Evolutionary conservation across 1,284 basidiomycete species (phyloP).

Genomic region (Paramarasmius palmivorus): DNA sequence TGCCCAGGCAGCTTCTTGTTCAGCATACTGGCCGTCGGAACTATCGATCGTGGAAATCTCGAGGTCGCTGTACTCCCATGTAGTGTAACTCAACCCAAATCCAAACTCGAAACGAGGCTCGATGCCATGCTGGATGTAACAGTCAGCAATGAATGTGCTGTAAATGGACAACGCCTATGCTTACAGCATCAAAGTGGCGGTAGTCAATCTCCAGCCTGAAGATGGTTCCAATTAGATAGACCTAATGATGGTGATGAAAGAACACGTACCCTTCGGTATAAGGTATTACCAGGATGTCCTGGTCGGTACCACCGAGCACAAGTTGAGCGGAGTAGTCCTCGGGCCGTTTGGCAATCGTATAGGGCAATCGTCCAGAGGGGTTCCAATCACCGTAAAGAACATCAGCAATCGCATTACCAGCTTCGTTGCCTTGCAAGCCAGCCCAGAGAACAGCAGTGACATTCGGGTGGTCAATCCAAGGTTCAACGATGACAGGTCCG

Average conservation of each 20-base stretch:
- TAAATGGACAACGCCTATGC: constrained; percentile 28
- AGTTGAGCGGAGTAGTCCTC: constrained; percentile 70
- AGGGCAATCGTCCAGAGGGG: constrained; percentile 77
- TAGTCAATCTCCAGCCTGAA: constrained; percentile 69
- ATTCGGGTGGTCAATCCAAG: constrained; percentile 79
- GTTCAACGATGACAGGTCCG: constrained; percentile 71
- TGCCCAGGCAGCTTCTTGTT: constrained; percentile 53
- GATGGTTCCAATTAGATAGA: neutral
- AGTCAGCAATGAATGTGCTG: neutral
- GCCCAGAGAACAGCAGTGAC: constrained; percentile 65
- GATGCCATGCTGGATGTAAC: constrained; percentile 43
- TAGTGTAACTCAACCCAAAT: constrained; percentile 83
- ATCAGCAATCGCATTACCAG: constrained; percentile 75
- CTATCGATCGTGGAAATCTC: constrained; percentile 37
- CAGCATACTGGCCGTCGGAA: constrained; percentile 33
- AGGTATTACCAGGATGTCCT: constrained; percentile 50
- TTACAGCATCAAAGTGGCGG: constrained; percentile 72
- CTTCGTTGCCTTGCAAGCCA: constrained; percentile 74
- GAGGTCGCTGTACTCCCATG: constrained; percentile 68
- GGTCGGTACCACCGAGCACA: constrained; percentile 38
- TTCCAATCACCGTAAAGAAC: constrained; percentile 72
- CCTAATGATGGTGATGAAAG: neutral
- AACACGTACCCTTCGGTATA: constrained; percentile 61
- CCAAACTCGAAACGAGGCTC: constrained; percentile 77
- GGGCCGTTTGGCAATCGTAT: constrained; percentile 73